Percentiles rank a stretch among this genome's conserved stretches.
Evolutionary conservation across 1,139 yeast species (phyloP).

Genomic region (Sugiyamaella novakii): DNA sequence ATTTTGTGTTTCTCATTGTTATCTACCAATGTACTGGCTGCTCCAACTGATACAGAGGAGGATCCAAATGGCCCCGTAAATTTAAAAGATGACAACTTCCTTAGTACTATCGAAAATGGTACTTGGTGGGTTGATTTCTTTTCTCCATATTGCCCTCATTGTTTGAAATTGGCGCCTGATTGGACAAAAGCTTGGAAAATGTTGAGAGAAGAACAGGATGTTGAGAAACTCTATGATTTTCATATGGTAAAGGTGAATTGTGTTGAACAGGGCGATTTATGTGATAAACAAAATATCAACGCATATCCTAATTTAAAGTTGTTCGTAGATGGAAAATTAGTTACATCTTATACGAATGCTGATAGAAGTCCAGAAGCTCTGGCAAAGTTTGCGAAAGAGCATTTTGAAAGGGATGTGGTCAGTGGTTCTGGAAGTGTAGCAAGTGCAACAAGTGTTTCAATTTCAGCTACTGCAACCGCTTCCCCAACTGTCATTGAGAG

Average conservation of each 20-base stretch:
- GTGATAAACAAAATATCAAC: constrained; percentile 36
- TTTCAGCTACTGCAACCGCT: background rate
- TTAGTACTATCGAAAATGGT: constrained; percentile 32
- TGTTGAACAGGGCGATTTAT: constrained; percentile 45
- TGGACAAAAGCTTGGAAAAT: constrained; percentile 41
- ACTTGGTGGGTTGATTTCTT: constrained; percentile 47
- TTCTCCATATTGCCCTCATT: constrained; percentile 48
- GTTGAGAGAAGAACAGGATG: constrained; percentile 29
- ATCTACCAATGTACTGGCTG: too few relatives aligned
- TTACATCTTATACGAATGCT: constrained; percentile 32
- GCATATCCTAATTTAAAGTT: constrained; percentile 43
- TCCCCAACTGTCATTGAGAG: background rate
- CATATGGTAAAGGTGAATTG: constrained; percentile 47
- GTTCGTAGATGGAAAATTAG: constrained; percentile 39
- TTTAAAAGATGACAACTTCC: constrained; percentile 25
- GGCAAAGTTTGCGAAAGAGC: constrained; percentile 20
- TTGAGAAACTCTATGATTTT: constrained; percentile 32
- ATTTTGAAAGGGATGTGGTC: constrained; percentile 9
- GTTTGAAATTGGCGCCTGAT: constrained; percentile 44
- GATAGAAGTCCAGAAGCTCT: constrained; percentile 25
- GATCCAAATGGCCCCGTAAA: constrained; percentile 9
- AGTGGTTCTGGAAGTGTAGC: background rate
- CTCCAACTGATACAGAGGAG: too few relatives aligned
- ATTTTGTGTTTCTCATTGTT: background rate
- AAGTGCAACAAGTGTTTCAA: background rate